Percentiles rank a stretch among this genome's conserved stretches.
Evolutionary conservation across 75 land plant genomes (phyloP).

Genomic region (Chamaecyparis obtusa): DNA sequence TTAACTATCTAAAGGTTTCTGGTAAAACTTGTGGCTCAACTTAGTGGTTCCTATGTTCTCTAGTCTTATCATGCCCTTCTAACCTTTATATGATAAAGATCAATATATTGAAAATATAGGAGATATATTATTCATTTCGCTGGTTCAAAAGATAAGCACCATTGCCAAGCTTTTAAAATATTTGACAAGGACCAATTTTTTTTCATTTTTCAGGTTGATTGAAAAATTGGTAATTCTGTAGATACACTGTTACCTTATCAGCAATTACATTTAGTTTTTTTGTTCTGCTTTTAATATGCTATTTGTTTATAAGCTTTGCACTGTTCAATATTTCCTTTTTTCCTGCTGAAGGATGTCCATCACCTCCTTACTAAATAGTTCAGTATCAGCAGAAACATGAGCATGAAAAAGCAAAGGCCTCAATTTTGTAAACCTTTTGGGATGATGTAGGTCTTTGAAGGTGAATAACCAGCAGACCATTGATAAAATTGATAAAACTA

Average conservation of each 20-base stretch:
- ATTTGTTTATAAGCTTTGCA: neutral
- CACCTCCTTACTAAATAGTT: neutral
- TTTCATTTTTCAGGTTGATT: neutral
- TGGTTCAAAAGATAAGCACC: neutral
- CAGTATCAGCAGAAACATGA: neutral
- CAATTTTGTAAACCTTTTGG: neutral
- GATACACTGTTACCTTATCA: neutral
- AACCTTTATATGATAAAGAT: neutral
- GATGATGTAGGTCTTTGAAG: neutral
- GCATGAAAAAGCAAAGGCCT: neutral
- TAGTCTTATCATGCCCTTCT: neutral
- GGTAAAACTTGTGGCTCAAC: neutral
- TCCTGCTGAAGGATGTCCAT: neutral
- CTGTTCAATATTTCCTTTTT: neutral
- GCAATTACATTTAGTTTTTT: neutral
- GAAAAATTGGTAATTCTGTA: neutral
- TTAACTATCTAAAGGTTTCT: neutral
- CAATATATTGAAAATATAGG: neutral
- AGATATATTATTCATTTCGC: neutral
- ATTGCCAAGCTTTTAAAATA: neutral
- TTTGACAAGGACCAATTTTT: neutral
- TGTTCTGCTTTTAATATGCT: neutral
- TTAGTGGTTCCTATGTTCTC: neutral
- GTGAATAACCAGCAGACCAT: neutral
- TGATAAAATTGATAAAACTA: neutral